Conservation (phyloP, 768 basidiomycete genomes). For the Suillus tomentosus region DNA sequence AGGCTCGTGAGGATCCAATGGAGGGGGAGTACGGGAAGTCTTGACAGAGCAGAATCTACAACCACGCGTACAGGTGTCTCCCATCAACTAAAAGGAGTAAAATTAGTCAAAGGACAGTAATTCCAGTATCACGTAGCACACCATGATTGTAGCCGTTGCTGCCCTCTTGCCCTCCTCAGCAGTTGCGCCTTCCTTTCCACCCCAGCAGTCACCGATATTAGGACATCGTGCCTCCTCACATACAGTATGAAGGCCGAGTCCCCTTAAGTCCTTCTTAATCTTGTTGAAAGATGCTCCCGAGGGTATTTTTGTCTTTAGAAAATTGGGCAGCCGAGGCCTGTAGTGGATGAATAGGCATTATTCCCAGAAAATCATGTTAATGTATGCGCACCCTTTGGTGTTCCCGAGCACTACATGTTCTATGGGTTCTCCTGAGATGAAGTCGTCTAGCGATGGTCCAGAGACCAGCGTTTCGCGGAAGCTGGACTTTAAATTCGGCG, state of each 20-base stretch:
- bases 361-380: constrained; percentile 24
- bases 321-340: constrained; percentile 85
- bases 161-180: constrained; percentile 74
- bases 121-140: constrained; percentile 33
- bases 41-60: constrained; percentile 98
- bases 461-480: constrained; percentile 57
- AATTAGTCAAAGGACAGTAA: constrained; percentile 11
- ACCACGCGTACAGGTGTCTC: constrained; percentile 97
- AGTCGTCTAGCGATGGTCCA: constrained; percentile 82
- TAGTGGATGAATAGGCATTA: constrained; percentile 7
- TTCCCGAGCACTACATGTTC: constrained; percentile 74
- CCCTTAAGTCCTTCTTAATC: constrained; percentile 94
- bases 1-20: constrained; percentile 94
- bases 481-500: constrained; percentile 36
- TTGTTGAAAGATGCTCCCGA: constrained; percentile 85
- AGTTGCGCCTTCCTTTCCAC: constrained; percentile 69
- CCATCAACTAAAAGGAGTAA: constrained; percentile 75
- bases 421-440: constrained; percentile 59
- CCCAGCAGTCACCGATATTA: constrained; percentile 99
- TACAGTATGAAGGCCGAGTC: constrained; percentile 90
- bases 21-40: constrained; percentile 85
- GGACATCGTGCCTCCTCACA: constrained; percentile 99
- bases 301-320: constrained; percentile 90
- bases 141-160: constrained; percentile 99
- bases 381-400: constrained; percentile 50